phyloP scores from a whole-genome alignment of 768 basidiomycete genomes.

The Kwoniella botswanensis region DNA sequence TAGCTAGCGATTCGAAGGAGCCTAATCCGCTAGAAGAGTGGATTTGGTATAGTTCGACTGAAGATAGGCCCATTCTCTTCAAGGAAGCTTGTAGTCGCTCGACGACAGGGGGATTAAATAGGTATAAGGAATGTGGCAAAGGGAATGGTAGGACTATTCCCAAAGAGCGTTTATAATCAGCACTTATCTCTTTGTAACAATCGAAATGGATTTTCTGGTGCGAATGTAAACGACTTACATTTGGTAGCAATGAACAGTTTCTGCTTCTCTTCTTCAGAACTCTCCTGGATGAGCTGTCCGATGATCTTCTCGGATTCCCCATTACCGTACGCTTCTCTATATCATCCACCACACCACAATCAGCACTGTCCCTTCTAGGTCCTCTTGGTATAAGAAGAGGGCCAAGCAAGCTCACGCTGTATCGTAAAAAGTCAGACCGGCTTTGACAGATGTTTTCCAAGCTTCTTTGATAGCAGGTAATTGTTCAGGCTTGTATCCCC shows the following conservation, averaged over 20 bases:
- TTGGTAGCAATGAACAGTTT: slow-evolving; percentile 56
- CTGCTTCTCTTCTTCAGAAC: slow-evolving; percentile 40
- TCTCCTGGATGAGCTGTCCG: slow-evolving; percentile 50
- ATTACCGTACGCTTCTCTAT: slow-evolving; percentile 49
- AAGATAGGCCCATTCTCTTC: slow-evolving; percentile 40
- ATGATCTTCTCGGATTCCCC: slow-evolving; percentile 55
- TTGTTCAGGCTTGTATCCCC: slow-evolving; percentile 42
- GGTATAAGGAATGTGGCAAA: not conserved
- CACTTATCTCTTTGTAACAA: slow-evolving; percentile 15
- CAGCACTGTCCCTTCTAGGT: not conserved
- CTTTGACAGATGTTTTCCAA: slow-evolving; percentile 45
- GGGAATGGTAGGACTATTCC: slow-evolving; percentile 16
- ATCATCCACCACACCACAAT: not conserved
- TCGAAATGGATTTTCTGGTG: slow-evolving; percentile 39
- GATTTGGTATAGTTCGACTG: slow-evolving; percentile 31
- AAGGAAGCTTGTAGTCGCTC: slow-evolving; percentile 45
- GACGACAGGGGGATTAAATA: slow-evolving; percentile 52
- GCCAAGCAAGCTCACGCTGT: slow-evolving; percentile 42
- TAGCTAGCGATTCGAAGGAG: slow-evolving; percentile 46
- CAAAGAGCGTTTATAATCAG: slow-evolving; percentile 28
- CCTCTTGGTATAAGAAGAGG: no score
- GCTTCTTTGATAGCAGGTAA: slow-evolving; percentile 44
- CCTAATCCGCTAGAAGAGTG: slow-evolving; percentile 47
- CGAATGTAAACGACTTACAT: slow-evolving; percentile 33
- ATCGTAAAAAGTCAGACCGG: slow-evolving; percentile 55